Base-by-base conservation (phyloP, 2,329 filamentous ascomycete species). In the Neonectria neomacrospora region DNA sequence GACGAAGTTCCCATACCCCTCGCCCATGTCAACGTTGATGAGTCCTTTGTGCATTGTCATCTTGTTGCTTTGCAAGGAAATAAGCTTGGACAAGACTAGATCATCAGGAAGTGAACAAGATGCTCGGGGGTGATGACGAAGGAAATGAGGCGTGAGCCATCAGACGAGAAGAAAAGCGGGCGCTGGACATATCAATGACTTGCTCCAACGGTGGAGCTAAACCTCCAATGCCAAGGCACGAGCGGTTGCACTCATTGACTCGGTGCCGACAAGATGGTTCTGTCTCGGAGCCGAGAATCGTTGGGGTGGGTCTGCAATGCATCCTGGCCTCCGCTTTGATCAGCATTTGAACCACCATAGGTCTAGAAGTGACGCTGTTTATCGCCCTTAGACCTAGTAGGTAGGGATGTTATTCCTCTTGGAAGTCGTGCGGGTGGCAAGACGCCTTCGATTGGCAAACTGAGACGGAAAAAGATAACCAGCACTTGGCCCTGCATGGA, bases 11-110 rank as follows among this genome's bases (percentile, higher is more conserved):
- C 82, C 81, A 55, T 80, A 83, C 10, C 73, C 82, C 72, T 83
- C 81, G 16, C 80, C 82, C 55, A 83, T 72, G 64, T 83, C 82
- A 50, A 78, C 77, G 50, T 83, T 83, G 60, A 84, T 79, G 26
- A 67, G 59, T 10, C 58, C 67, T 34, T 66, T 67, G 28, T 63
- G 58, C 37, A 48, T 16, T 26, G 58, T 69, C 18, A 30, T 53
- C 10, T 54, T 34, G 58, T 53, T 63, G 20, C 3, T 30, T 18
- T 50, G 20, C 5, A 14, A 11, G 28, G 11, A 41, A 34, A 12
- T 41, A n/a, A 12, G 16, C 12, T 30, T 26, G 20, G 23, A 32
- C 30, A 16, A 18, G 34, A 11, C 23, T 20, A 10, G 20, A 30
- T 48, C 2, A 5, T 18, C 3, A 4, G 10, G 3, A 30, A 20